phyloP scores from a whole-genome alignment of 352 stramenopile species.

The Pythium rhizo-oryzae region DNA sequence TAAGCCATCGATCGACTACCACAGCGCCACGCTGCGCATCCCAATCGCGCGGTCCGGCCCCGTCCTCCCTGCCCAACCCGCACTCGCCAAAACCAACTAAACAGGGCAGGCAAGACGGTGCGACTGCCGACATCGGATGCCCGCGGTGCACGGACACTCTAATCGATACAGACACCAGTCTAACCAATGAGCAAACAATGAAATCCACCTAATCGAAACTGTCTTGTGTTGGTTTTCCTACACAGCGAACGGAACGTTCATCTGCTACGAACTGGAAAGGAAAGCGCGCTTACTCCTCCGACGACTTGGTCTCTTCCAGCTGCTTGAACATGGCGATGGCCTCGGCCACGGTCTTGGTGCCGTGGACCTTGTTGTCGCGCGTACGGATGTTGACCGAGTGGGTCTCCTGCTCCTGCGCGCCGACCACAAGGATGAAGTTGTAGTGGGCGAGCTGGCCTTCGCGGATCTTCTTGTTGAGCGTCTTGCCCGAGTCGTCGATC shows the following conservation, averaged over 20 bases:
- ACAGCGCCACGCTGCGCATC: background rate
- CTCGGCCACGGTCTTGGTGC: conserved; percentile 91
- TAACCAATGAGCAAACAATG: background rate
- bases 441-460: conserved; percentile 81
- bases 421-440: conserved; percentile 89
- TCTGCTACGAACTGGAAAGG: background rate
- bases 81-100: background rate
- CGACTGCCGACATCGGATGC: conserved; percentile 17
- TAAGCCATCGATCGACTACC: background rate
- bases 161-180: background rate
- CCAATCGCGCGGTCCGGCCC: conserved; percentile 27
- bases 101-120: conserved; percentile 19
- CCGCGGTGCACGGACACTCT: background rate
- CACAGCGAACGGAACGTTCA: background rate
- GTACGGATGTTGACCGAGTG: conserved; percentile 79
- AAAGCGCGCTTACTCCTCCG: conserved; percentile 53
- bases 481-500: conserved; percentile 78
- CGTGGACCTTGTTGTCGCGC: conserved; percentile 83
- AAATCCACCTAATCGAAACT: background rate
- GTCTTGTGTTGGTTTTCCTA: background rate
- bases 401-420: conserved; percentile 62
- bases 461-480: conserved; percentile 85
- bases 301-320: conserved; percentile 69
- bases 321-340: conserved; percentile 93
- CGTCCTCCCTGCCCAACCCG: conserved; percentile 19